Evolutionary conservation across 1,139 yeast species (phyloP), one percentile per base, ranked within the genome.

Genomic region (Yamadazyma trypodendri): DNA sequence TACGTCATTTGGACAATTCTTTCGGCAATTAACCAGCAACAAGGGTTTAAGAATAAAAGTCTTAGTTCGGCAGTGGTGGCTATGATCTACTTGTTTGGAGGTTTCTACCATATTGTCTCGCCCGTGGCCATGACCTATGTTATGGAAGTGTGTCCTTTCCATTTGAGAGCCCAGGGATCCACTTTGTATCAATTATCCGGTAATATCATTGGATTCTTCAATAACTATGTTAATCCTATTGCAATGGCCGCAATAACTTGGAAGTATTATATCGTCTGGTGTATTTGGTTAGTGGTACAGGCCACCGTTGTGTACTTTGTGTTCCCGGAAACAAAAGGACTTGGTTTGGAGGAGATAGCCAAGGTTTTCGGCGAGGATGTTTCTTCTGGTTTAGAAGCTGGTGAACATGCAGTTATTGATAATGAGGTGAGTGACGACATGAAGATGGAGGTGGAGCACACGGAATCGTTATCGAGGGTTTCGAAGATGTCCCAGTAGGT

Each of bases 241-340:
- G 79, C 77, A 18, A 65, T 75, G 72, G 72, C 62, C 34, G 64
- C 65, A 16, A 67, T 74, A 42, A 60, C 60, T 28, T 74, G 79
- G 78, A 71, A 65, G 49, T 74, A 72, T 56, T 75, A 75, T 52
- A 69, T 73, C 42, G 74, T 74, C 7, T 72, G 47, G 51, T 51
- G 65, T 38, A 57, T 63, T 46, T 47, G 61, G 28, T 42, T 63
- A 31, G 58, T 51, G 3, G 61, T 55, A 30, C 68, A 63, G 39
- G 42, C 56, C 28, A 35, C 48, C 14, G 46, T 61, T 15, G 63
- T 58, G 20, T 60, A 53, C 45, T 60, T 68, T 54, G 52, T 60
- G 41, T 61, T 59, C 43, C 69, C 70, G 17, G 75, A 70, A 46
- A 68, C 74, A 13, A 53, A 64, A 34, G 75, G 75, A 13, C 61